Evolutionary conservation across 2,329 filamentous ascomycete genomes (phyloP), one percentile per base, ranked within the genome.

Genomic region (Sporothrix luriei): DNA sequence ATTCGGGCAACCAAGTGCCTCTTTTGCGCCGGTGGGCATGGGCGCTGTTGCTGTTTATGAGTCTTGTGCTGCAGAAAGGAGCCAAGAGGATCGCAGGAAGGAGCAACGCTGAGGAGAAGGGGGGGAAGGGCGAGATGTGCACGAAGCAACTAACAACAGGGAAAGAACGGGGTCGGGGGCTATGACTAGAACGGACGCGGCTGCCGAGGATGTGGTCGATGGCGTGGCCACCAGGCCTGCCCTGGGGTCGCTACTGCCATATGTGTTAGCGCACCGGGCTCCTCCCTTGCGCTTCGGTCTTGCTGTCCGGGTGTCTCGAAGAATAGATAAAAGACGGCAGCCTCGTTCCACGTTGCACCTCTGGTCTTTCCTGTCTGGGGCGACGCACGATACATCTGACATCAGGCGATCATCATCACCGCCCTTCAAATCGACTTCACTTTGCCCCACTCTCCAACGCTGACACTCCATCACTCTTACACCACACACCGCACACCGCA

Each of bases 191-290:
- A 61, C 49, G 48, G 49, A 64, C 48, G 55, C 49, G 68, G 59
- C 59, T 33, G 68, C 59, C 59, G 59, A 69, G 67, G 67, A 54
- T 52, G 29, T 40, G 24, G 43, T n/a, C 26, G 62, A 43, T 65
- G 62, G 62, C 61, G 61, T 49, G 61, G 61, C 24, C 38, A 19
- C 64, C 33, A 43, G 19, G 19, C 33, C 49, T 43, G n/a, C n/a
- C n/a, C n/a, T n/a, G n/a, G 29, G 5, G 19, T 16, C 11, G n/a
- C 38, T 46, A 21, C n/a, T 57, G 54, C 26, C 29, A 57, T 57
- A 29, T 7, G 54, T 16, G 38, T 38, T 38, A 57, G 33, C 33
- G 33, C 33, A 33, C 9, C 33, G 33, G 6, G 33, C 33, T 33
- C 33, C 33, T 33, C 33, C 33, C 33, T 62, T 62, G 57, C 46